Percentiles rank a stretch among this genome's conserved stretches.
These are phyloP conservation scores for Sphagnum fallax DNA, from an alignment of 228 moss, liverwort and hornwort species.

Conservation along the genomic window DNA sequence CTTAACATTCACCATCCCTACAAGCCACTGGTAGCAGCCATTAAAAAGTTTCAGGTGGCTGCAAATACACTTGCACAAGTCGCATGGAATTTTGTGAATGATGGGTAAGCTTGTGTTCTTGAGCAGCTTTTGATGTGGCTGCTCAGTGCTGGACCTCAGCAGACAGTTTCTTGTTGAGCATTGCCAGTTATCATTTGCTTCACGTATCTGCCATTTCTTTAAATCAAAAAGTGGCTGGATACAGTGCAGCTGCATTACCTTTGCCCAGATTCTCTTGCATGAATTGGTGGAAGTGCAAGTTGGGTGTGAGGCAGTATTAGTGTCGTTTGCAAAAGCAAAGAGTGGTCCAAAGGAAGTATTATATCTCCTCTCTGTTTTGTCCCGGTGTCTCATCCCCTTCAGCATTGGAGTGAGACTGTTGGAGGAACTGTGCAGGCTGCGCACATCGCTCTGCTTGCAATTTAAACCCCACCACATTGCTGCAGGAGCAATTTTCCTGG, in stretches of 20 bases:
- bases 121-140: not conserved
- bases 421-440: conserved; percentile 70
- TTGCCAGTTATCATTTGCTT: not conserved
- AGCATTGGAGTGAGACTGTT: conserved; percentile 20
- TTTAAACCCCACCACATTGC: conserved; percentile 97
- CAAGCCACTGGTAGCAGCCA: conserved; percentile 79
- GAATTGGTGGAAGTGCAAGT: no score
- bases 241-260: no score
- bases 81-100: conserved; percentile 96
- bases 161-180: not conserved
- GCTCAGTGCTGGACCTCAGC: not conserved
- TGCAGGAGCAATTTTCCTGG: conserved; percentile 91
- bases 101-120: conserved; percentile 59
- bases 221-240: no score
- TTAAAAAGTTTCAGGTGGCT: conserved; percentile 76
- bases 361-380: conserved; percentile 10
- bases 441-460: conserved; percentile 93
- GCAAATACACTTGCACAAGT: conserved; percentile 82
- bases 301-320: no score
- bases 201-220: no score
- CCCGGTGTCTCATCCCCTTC: no score
- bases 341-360: no score
- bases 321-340: no score
- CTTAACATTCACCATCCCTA: conserved; percentile 90
- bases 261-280: no score